These are phyloP conservation scores for Ormosia semicastrata DNA, from an alignment of 306 rosid genomes.

Conservation along the genomic window DNA sequence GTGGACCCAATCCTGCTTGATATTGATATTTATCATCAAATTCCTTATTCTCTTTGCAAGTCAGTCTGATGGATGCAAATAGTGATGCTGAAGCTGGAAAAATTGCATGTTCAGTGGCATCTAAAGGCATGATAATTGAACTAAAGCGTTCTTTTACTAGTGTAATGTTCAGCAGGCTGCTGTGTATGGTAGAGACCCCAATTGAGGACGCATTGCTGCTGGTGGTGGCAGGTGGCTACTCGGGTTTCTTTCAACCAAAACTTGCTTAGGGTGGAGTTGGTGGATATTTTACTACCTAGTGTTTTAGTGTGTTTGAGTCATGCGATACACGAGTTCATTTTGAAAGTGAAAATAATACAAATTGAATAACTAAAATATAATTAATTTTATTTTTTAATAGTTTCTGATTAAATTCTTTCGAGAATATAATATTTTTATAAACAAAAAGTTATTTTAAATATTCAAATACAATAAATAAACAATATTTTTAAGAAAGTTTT, in stretches of 20 bases:
- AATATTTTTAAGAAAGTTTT: too few species aligned
- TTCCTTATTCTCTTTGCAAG: constrained; percentile 44
- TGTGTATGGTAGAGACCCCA: constrained; percentile 86
- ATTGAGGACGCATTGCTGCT: constrained; percentile 92
- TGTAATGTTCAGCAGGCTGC: constrained; percentile 63
- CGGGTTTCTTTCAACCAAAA: constrained; percentile 73
- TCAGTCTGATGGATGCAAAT: constrained; percentile 63
- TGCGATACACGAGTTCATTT: too few species aligned
- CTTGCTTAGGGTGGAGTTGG: constrained; percentile 70
- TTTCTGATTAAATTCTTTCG: too few species aligned
- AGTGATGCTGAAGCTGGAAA: constrained; percentile 84
- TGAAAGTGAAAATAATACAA: too few species aligned
- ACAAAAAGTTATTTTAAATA: too few species aligned
- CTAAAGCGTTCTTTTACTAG: not conserved
- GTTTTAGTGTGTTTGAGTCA: too few species aligned
- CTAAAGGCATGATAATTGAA: constrained; percentile 61
- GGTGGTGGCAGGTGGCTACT: constrained; percentile 66
- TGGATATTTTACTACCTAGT: constrained; percentile 55
- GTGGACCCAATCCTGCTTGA: not conserved
- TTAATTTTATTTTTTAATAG: too few species aligned
- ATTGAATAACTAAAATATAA: too few species aligned
- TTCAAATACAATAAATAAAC: too few species aligned
- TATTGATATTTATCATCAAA: not conserved
- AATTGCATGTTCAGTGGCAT: constrained; percentile 86
- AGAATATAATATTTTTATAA: too few species aligned